Base-by-base conservation (phyloP, 257 asterid genomes). In the Ehretia macrophylla region DNA sequence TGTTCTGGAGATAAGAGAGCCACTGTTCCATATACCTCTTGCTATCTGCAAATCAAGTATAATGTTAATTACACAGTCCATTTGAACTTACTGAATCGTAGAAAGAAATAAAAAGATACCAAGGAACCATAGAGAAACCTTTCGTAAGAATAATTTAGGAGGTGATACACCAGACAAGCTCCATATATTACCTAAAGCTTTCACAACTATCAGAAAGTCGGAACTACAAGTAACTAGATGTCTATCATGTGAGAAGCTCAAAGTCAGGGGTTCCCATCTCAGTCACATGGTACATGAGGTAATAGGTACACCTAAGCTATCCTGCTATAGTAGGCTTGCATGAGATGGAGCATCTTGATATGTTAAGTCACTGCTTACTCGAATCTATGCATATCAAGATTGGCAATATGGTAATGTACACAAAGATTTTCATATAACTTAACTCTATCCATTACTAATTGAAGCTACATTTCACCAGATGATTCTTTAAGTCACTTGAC, bases 11-110 rank as follows among this genome's bases (percentile, higher is more conserved):
- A 22, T 72, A 76, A 22, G 82, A 73, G 17, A 73, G 79, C 82
- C 82, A 79, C 47, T 73, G 78, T 63, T 76, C 78, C 80, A 76
- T 62, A 35, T 56, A 49, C 48, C 68, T 76, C 82, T 67, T 76
- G 67, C 68, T 65, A 18, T 70, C 85, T 79, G 85, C 75, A 63
- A 12, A 61, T 21, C 16, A 49, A 52, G 27, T 38, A 3, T 22
- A 49, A 46, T 20, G 21, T 11, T 40, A 9, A 32, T 50, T 57
- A 51, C 8, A 13, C 14, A 4, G 23, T 39, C 8, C 46, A 14
- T 17, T 14, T 38, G 13, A 57, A 18, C 20, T 18, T 9, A 4
- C 16, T 58, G 8, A 40, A 58, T 11, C 27, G 11, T 49, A 8
- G 4, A 39, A 39, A 14, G 32, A 38, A 58, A 22, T 39, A 40